A percentile compares a stretch with the other conserved stretches of the same genome.
phyloP scores from a whole-genome alignment of 164 flowering plant genomes.

The Stephania cephalantha region DNA sequence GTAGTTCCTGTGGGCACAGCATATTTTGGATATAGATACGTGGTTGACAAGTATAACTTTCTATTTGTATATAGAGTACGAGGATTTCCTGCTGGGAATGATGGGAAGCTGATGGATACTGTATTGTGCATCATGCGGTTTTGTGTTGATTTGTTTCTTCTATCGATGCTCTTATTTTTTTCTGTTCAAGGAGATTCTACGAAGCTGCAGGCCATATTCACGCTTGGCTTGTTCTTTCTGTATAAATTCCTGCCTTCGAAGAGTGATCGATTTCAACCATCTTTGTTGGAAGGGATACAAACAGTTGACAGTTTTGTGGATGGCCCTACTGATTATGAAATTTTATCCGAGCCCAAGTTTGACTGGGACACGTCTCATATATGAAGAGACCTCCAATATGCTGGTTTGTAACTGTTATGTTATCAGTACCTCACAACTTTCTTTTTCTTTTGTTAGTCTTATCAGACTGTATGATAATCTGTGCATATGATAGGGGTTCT shows the following conservation, averaged over 20 bases:
- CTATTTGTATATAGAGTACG: slow-evolving; percentile 88
- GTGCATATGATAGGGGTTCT: not conserved
- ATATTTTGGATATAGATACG: slow-evolving; percentile 89
- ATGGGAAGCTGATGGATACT: slow-evolving; percentile 93
- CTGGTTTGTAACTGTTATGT: slow-evolving; percentile 8
- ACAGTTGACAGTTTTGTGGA: slow-evolving; percentile 62
- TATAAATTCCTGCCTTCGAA: slow-evolving; percentile 81
- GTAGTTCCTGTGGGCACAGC: slow-evolving; percentile 95
- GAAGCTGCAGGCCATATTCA: slow-evolving; percentile 91
- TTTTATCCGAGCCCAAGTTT: slow-evolving; percentile 75
- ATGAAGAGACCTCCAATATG: slow-evolving; percentile 23
- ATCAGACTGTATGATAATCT: not conserved
- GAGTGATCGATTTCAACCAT: slow-evolving; percentile 57
- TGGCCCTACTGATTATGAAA: slow-evolving; percentile 86
- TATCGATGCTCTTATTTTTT: slow-evolving; percentile 91
- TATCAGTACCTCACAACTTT: not conserved
- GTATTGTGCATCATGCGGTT: slow-evolving; percentile 85
- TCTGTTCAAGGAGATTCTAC: slow-evolving; percentile 84
- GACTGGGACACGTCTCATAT: slow-evolving; percentile 79
- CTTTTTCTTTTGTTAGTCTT: not conserved
- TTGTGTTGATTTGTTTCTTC: slow-evolving; percentile 80
- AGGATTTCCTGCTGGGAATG: slow-evolving; percentile 96
- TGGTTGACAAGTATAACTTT: slow-evolving; percentile 97
- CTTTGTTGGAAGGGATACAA: slow-evolving; percentile 71
- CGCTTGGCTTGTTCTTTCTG: slow-evolving; percentile 62